Percentiles rank a stretch among this genome's conserved stretches.
These are phyloP conservation scores for Phytophthora sansomeana DNA, from an alignment of 352 stramenopile genomes.

Conservation along the genomic window DNA sequence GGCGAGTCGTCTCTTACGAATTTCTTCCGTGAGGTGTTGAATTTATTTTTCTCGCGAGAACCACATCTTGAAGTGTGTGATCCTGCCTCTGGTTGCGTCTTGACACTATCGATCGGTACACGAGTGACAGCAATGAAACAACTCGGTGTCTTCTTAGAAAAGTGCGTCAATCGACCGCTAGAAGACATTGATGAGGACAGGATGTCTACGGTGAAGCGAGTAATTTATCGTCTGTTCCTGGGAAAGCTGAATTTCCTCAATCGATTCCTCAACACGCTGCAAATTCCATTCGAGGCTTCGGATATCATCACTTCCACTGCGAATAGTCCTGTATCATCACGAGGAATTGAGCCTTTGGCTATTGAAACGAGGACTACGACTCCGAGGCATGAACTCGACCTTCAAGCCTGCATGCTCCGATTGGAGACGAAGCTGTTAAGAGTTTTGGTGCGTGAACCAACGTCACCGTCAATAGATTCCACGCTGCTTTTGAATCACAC, in stretches of 20 bases:
- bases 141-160: slow-evolving; percentile 41
- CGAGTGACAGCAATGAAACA: slow-evolving; percentile 28
- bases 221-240: slow-evolving; percentile 30
- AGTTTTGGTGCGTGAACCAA: slow-evolving; percentile 13
- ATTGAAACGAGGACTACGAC: slow-evolving; percentile 21
- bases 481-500: slow-evolving; percentile 55
- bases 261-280: slow-evolving; percentile 57
- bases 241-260: slow-evolving; percentile 57
- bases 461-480: slow-evolving; percentile 30
- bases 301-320: slow-evolving; percentile 5
- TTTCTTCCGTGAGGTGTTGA: slow-evolving; percentile 42
- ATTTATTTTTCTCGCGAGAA: slow-evolving; percentile 54
- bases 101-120: slow-evolving; percentile 33
- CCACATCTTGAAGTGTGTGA: slow-evolving; percentile 43
- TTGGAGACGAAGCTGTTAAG: slow-evolving; percentile 30
- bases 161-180: slow-evolving; percentile 19
- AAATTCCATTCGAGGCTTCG: slow-evolving; percentile 23
- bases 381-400: slow-evolving; percentile 1
- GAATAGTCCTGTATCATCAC: slow-evolving; percentile 1
- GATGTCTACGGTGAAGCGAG: background rate
- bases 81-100: slow-evolving; percentile 39
- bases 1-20: slow-evolving; percentile 21
- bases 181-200: background rate
- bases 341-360: slow-evolving; percentile 32
- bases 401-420: slow-evolving; percentile 27